phyloP scores from a whole-genome alignment of 805 yeast species.

The Barnettozyma populi region DNA sequence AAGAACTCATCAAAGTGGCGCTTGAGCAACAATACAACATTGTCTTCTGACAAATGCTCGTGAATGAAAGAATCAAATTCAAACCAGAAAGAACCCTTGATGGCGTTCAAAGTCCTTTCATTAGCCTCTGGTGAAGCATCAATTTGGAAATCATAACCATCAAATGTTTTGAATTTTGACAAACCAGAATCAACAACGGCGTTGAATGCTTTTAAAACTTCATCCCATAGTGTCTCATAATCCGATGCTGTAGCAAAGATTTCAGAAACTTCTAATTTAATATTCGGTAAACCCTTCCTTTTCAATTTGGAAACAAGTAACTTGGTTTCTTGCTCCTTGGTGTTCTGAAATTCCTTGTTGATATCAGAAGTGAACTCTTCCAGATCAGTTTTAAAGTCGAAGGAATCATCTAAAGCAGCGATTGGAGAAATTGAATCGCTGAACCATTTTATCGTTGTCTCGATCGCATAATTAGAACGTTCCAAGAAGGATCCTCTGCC shows the following conservation, averaged over 20 bases:
- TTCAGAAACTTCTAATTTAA: slow-evolving; percentile 48
- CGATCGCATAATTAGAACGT: slow-evolving; percentile 30
- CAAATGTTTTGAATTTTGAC: slow-evolving; percentile 24
- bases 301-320: slow-evolving; percentile 35
- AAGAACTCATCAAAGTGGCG: slow-evolving; percentile 80
- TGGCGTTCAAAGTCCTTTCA: slow-evolving; percentile 32
- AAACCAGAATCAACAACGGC: slow-evolving; percentile 27
- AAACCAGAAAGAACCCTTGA: slow-evolving; percentile 60
- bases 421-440: slow-evolving; percentile 14
- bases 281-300: slow-evolving; percentile 40
- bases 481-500: slow-evolving; percentile 27
- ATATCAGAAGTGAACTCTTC: slow-evolving; percentile 25
- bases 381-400: slow-evolving; percentile 30
- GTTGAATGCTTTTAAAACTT: slow-evolving; percentile 40
- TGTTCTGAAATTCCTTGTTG: slow-evolving; percentile 23
- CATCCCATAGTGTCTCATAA: slow-evolving; percentile 54
- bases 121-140: slow-evolving; percentile 49
- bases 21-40: slow-evolving; percentile 57
- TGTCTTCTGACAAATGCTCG: slow-evolving; percentile 62
- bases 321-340: slow-evolving; percentile 22
- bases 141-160: slow-evolving; percentile 54
- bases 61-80: slow-evolving; percentile 52
- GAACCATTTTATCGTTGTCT: slow-evolving; percentile 18
- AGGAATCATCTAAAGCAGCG: slow-evolving; percentile 17
- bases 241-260: slow-evolving; percentile 42